Percentiles rank a stretch among this genome's conserved stretches.
Evolutionary conservation across 164 flowering plant genomes (phyloP).

Genomic region (Tetracentron sinense): DNA sequence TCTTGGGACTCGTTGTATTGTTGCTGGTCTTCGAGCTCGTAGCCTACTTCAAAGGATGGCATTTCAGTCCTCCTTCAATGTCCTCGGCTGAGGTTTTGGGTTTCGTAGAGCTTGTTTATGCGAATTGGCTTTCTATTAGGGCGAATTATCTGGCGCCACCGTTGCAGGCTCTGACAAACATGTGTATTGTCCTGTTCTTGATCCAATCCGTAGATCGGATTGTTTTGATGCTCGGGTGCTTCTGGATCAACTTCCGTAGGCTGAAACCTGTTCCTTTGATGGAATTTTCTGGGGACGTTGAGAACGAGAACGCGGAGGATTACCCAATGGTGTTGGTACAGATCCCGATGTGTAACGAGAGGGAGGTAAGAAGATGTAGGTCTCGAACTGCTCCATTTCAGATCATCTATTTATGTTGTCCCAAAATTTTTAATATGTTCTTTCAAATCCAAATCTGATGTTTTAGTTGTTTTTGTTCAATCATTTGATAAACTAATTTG

Average conservation of each 20-base stretch:
- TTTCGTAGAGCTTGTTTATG: slow-evolving; percentile 49
- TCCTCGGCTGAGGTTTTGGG: slow-evolving; percentile 40
- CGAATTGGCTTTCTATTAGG: slow-evolving; percentile 59
- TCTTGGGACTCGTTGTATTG: slow-evolving; percentile 39
- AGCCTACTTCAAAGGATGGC: slow-evolving; percentile 93
- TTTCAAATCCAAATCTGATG: neutral
- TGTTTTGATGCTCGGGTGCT: slow-evolving; percentile 64
- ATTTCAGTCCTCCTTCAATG: slow-evolving; percentile 65
- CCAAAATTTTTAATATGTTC: neutral
- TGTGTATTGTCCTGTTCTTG: slow-evolving; percentile 76
- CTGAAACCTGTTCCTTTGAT: slow-evolving; percentile 54
- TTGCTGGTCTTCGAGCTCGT: slow-evolving; percentile 60
- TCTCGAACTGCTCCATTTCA: slow-evolving; percentile 19
- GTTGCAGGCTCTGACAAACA: slow-evolving; percentile 56
- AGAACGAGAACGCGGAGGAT: slow-evolving; percentile 35
- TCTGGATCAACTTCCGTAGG: slow-evolving; percentile 70
- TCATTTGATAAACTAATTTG: neutral
- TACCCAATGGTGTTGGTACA: slow-evolving; percentile 91
- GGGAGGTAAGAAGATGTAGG: slow-evolving; percentile 92
- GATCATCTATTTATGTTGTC: neutral
- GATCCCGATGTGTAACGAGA: slow-evolving; percentile 98
- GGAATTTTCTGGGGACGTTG: slow-evolving; percentile 30
- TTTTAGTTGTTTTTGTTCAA: neutral
- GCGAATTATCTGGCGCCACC: slow-evolving; percentile 80
- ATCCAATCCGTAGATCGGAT: slow-evolving; percentile 90